Conservation (phyloP, 108 stramenopile genomes). For the Skeletonema marinoi region DNA sequence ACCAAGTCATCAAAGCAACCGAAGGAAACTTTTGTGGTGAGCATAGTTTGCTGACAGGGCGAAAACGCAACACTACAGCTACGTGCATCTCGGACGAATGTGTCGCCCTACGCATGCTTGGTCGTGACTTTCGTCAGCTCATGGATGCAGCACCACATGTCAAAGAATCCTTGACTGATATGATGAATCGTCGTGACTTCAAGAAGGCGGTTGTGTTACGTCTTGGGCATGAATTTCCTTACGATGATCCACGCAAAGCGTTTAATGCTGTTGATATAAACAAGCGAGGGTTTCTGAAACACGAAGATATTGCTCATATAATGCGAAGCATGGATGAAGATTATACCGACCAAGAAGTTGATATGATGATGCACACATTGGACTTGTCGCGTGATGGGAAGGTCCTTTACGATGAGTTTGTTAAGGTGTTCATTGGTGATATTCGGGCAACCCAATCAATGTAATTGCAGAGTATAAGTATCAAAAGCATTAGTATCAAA, state of each 20-base stretch:
- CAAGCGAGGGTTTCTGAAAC: conserved; percentile 51
- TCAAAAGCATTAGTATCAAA: background rate
- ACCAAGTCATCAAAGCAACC: conserved; percentile 54
- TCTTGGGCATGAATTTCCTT: conserved; percentile 68
- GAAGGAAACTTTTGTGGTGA: conserved; percentile 82
- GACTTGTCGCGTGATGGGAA: conserved; percentile 65
- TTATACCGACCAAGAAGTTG: conserved; percentile 74
- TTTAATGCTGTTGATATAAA: conserved; percentile 73
- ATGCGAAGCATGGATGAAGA: conserved; percentile 72
- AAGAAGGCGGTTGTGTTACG: conserved; percentile 78
- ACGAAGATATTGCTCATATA: conserved; percentile 52
- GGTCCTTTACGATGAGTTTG: conserved; percentile 77
- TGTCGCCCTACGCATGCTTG: conserved; percentile 54
- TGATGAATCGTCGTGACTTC: conserved; percentile 80
- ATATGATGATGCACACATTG: conserved; percentile 60
- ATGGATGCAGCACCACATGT: conserved; percentile 55
- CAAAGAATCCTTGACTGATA: conserved; percentile 64
- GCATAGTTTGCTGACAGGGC: conserved; percentile 66
- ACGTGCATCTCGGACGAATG: conserved; percentile 59
- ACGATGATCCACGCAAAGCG: conserved; percentile 61
- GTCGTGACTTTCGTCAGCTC: conserved; percentile 64
- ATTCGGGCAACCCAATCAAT: conserved; percentile 69
- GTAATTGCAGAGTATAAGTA: conserved; percentile 45
- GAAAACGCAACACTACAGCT: conserved; percentile 66
- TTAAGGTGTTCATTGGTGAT: conserved; percentile 68